phyloP scores from a whole-genome alignment of 176 grass and related monocot genomes.

The Musa acuminata region DNA sequence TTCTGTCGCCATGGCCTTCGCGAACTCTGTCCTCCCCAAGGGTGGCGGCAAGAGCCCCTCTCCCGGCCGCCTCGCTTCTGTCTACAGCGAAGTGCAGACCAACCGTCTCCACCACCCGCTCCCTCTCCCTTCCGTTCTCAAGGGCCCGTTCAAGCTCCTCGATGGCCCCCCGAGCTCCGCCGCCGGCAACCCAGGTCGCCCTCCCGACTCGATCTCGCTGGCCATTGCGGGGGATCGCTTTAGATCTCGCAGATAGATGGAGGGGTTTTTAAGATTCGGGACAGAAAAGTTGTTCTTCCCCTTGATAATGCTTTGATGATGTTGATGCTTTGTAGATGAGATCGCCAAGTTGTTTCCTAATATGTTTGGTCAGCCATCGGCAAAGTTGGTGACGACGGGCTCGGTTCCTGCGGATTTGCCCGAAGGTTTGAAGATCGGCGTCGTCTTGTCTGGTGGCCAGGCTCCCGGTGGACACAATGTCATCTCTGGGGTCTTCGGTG shows the following conservation, averaged over 20 bases:
- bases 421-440: constrained; percentile 52
- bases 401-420: constrained; percentile 8
- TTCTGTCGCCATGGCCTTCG: constrained; percentile 12
- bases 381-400: constrained; percentile 40
- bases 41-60: constrained; percentile 30
- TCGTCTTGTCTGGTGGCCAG: constrained; percentile 93
- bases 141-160: constrained; percentile 38
- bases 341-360: constrained; percentile 87
- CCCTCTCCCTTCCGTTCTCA: constrained; percentile 69
- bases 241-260: too few species aligned
- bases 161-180: constrained; percentile 71
- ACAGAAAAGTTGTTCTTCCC: background rate
- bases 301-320: background rate
- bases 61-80: constrained; percentile 43
- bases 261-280: background rate
- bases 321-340: constrained; percentile 43
- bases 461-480: constrained; percentile 96
- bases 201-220: background rate
- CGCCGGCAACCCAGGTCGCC: constrained; percentile 52
- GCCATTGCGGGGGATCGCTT: too few species aligned
- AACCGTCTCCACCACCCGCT: constrained; percentile 66
- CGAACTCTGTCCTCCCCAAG: constrained; percentile 35
- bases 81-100: constrained; percentile 97
- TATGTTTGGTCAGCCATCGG: constrained; percentile 76
- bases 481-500: constrained; percentile 94